These are phyloP conservation scores for Spathaspora sp. DNA, from an alignment of 805 yeast genomes.

Conservation along the genomic window DNA sequence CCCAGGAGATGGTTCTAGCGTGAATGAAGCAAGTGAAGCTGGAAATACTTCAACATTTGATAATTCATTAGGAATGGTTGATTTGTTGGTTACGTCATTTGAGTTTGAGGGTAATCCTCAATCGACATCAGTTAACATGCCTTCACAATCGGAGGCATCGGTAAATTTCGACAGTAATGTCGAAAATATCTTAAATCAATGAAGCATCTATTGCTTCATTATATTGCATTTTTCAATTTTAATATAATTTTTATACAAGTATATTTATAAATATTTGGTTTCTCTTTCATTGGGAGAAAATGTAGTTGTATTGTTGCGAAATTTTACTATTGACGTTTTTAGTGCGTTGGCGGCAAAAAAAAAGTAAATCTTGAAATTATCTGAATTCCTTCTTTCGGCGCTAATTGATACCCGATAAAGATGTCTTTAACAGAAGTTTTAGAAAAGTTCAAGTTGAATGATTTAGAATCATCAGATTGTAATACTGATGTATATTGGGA, in stretches of 20 bases:
- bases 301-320: background rate
- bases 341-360: background rate
- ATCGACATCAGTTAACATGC: background rate
- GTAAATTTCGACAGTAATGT: conserved; percentile 12
- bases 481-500: background rate
- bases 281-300: too few relatives aligned
- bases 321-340: too few relatives aligned
- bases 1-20: background rate
- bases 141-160: conserved; percentile 6
- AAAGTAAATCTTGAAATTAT: background rate
- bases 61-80: conserved; percentile 8
- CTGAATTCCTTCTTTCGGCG: background rate
- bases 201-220: background rate
- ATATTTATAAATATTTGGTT: too few relatives aligned
- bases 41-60: conserved; percentile 4
- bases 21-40: background rate
- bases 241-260: too few relatives aligned
- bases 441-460: background rate
- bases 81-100: conserved; percentile 10
- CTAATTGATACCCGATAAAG: background rate
- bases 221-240: background rate
- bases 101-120: conserved; percentile 7
- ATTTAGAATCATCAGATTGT: background rate
- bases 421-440: background rate
- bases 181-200: conserved; percentile 10